Conservation (phyloP, 768 basidiomycete genomes). For the Tulasnella calospora region DNA sequence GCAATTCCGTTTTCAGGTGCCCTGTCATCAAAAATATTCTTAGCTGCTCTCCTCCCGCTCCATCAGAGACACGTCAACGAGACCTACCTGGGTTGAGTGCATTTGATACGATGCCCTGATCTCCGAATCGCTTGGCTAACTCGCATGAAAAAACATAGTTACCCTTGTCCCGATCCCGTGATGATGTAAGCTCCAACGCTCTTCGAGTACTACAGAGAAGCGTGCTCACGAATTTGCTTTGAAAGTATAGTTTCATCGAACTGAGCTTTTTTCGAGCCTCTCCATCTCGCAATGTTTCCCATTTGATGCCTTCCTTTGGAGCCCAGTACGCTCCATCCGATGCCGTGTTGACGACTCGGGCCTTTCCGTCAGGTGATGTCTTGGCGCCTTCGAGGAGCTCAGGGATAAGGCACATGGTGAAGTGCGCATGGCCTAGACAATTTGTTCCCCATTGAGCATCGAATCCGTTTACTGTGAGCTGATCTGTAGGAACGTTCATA, state of each 20-base stretch:
- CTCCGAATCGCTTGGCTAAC: slow-evolving; percentile 24
- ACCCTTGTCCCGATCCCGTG: slow-evolving; percentile 29
- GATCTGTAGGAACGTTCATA: slow-evolving; percentile 19
- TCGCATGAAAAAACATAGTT: slow-evolving; percentile 30
- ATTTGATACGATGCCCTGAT: slow-evolving; percentile 26
- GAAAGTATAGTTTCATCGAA: slow-evolving; percentile 1
- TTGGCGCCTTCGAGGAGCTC: slow-evolving; percentile 20
- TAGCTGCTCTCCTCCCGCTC: neutral
- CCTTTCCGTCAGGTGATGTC: slow-evolving; percentile 20
- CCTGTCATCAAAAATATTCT: neutral
- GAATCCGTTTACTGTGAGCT: slow-evolving; percentile 21
- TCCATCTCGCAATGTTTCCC: slow-evolving; percentile 20
- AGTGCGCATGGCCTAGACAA: slow-evolving; percentile 22
- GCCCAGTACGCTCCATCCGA: slow-evolving; percentile 20
- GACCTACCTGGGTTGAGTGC: slow-evolving; percentile 20
- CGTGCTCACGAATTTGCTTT: slow-evolving; percentile 24
- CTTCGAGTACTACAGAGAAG: neutral
- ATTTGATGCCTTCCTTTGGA: slow-evolving; percentile 11
- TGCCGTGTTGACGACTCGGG: slow-evolving; percentile 23
- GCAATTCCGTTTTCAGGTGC: neutral
- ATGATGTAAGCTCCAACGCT: slow-evolving; percentile 34
- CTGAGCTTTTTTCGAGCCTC: neutral
- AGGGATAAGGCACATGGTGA: slow-evolving; percentile 24
- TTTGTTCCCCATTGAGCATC: slow-evolving; percentile 26
- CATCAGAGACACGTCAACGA: neutral